A percentile compares a stretch with the other conserved stretches of the same genome.
Conservation (phyloP, 2,329 filamentous ascomycete species). For the Aspergillus puulaauensis region DNA sequence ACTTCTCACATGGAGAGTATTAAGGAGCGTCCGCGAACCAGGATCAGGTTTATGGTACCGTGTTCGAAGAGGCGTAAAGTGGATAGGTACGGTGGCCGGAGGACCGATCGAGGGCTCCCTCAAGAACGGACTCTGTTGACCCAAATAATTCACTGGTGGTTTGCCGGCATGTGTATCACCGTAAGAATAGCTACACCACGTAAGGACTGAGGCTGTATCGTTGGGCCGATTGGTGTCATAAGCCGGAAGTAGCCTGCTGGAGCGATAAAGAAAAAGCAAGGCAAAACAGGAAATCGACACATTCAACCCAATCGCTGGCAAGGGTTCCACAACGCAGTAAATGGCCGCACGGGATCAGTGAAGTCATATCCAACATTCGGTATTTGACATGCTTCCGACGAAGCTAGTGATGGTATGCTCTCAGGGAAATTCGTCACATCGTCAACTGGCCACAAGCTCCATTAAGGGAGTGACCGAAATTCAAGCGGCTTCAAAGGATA, state of each 20-base stretch:
- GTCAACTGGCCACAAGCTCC: slow-evolving; percentile 17
- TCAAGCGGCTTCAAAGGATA: slow-evolving; percentile 65
- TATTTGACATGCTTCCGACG: slow-evolving; percentile 12
- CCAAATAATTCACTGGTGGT: neutral
- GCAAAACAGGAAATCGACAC: slow-evolving; percentile 15
- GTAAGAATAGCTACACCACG: neutral
- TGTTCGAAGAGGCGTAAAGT: neutral
- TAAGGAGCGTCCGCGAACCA: neutral
- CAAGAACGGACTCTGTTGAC: neutral
- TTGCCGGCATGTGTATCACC: slow-evolving; percentile 1
- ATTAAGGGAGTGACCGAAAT: slow-evolving; percentile 1
- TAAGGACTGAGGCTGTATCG: slow-evolving; percentile 4
- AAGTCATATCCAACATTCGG: slow-evolving; percentile 5
- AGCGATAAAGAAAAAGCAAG: slow-evolving; percentile 13
- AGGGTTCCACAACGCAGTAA: slow-evolving; percentile 5
- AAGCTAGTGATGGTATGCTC: slow-evolving; percentile 16
- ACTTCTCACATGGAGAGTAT: neutral
- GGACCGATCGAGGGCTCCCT: neutral
- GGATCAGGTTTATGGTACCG: neutral
- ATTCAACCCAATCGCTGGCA: slow-evolving; percentile 10
- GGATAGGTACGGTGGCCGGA: neutral
- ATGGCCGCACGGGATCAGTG: slow-evolving; percentile 2
- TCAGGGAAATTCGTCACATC: slow-evolving; percentile 33
- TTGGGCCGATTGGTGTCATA: neutral
- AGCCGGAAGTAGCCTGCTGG: neutral